Percentiles rank a stretch among this genome's conserved stretches.
Evolutionary conservation across 257 asterid species (phyloP).

Genomic region (Solanum pimpinellifolium): DNA sequence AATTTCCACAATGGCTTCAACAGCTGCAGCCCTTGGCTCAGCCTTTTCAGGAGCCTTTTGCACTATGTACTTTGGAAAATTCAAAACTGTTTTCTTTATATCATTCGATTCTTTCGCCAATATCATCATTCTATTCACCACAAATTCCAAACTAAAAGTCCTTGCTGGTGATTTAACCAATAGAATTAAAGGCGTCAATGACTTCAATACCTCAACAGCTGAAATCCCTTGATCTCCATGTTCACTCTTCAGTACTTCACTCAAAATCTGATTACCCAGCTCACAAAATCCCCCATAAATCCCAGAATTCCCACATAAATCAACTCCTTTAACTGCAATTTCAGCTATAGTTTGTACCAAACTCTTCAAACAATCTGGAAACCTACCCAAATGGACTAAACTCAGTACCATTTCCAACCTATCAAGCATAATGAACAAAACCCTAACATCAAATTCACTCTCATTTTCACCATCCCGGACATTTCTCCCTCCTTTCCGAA

Average conservation of each 20-base stretch:
- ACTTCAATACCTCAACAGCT: slow-evolving; percentile 69
- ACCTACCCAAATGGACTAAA: slow-evolving; percentile 69
- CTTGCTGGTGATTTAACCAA: slow-evolving; percentile 44
- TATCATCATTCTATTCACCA: slow-evolving; percentile 48
- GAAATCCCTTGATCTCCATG: slow-evolving; percentile 66
- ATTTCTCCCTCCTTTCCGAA: slow-evolving; percentile 19
- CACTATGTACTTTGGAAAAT: slow-evolving; percentile 69
- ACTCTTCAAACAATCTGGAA: slow-evolving; percentile 81
- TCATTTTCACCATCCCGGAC: slow-evolving; percentile 25
- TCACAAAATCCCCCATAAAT: slow-evolving; percentile 46
- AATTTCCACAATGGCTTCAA: slow-evolving; percentile 64
- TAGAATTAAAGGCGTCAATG: slow-evolving; percentile 49
- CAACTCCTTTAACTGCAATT: slow-evolving; percentile 48
- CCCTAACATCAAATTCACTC: slow-evolving; percentile 38
- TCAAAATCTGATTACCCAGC: slow-evolving; percentile 39
- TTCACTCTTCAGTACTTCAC: slow-evolving; percentile 48
- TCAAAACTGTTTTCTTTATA: slow-evolving; percentile 47
- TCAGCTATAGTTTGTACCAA: slow-evolving; percentile 70
- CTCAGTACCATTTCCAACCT: slow-evolving; percentile 55
- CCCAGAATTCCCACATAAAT: slow-evolving; percentile 37
- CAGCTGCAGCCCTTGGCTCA: slow-evolving; percentile 73
- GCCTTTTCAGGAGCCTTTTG: slow-evolving; percentile 80
- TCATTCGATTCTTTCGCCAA: slow-evolving; percentile 32
- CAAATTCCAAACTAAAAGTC: slow-evolving; percentile 54
- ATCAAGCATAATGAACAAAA: slow-evolving; percentile 48